These are phyloP conservation scores for Wallacemonas sp. DNA, from an alignment of 208 protist genomes.

Conservation along the genomic window DNA sequence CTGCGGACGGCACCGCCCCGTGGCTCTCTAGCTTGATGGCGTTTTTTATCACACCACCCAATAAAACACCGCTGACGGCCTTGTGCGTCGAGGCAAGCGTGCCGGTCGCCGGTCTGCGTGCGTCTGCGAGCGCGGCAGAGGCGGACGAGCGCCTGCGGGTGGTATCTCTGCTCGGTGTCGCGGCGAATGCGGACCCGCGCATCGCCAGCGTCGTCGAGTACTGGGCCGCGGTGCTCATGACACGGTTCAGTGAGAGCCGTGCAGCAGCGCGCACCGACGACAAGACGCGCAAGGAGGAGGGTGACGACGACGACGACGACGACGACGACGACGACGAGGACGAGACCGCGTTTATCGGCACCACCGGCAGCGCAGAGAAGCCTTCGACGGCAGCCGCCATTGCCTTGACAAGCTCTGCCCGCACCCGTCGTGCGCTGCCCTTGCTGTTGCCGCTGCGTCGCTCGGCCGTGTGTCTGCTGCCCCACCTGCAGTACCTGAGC, in stretches of 20 bases:
- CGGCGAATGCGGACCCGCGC: background rate
- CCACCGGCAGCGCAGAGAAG: background rate
- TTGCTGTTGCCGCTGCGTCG: background rate
- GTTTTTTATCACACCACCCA: background rate
- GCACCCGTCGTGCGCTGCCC: background rate
- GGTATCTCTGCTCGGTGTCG: background rate
- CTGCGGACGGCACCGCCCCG: background rate
- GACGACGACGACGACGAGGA: background rate
- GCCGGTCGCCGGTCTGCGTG: background rate
- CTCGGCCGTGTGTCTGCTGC: constrained; percentile 3
- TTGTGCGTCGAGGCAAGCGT: background rate
- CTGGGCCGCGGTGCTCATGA: background rate
- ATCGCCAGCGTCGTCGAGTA: background rate
- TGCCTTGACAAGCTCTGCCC: background rate
- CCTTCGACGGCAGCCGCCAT: background rate
- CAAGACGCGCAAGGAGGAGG: background rate
- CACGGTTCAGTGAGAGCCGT: background rate
- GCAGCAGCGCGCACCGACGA: no score
- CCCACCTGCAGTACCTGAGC: constrained; percentile 9
- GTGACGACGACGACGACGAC: background rate
- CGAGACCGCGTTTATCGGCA: background rate
- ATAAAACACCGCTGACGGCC: constrained; percentile 10
- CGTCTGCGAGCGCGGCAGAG: background rate
- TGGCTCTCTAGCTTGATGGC: background rate
- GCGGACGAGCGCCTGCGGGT: background rate